Conservation (phyloP, 495 filamentous ascomycete species). For the Neurospora tetraspora region DNA sequence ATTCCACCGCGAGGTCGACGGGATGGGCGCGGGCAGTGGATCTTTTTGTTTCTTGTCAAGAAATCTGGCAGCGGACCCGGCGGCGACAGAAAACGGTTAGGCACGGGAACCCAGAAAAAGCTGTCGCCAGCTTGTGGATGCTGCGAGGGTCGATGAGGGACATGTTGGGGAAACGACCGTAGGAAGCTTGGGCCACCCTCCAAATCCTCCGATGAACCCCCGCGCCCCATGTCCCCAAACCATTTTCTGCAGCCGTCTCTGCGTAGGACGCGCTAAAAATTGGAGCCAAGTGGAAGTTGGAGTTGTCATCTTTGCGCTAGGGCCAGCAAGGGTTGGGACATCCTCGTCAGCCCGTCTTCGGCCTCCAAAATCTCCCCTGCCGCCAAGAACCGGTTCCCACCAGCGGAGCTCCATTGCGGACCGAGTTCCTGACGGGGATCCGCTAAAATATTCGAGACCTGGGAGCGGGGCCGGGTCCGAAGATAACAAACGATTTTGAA, state of each 20-base stretch:
- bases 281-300: neutral
- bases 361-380: neutral
- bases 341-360: neutral
- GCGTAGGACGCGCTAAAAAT: neutral
- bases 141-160: neutral
- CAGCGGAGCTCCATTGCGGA: neutral
- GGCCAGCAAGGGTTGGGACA: neutral
- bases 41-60: neutral
- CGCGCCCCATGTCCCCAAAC: neutral
- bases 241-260: neutral
- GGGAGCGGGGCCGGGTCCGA: neutral
- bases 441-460: neutral
- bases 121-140: neutral
- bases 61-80: neutral
- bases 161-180: slow-evolving; percentile 1
- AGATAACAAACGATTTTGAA: neutral
- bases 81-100: neutral
- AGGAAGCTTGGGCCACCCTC: slow-evolving; percentile 1
- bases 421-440: neutral
- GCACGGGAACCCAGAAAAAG: neutral
- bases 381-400: neutral
- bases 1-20: neutral
- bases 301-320: neutral
- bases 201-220: neutral
- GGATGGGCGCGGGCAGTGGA: neutral